Base-by-base conservation (phyloP, 176 grass and related monocot genomes). In the Lolium perenne region DNA sequence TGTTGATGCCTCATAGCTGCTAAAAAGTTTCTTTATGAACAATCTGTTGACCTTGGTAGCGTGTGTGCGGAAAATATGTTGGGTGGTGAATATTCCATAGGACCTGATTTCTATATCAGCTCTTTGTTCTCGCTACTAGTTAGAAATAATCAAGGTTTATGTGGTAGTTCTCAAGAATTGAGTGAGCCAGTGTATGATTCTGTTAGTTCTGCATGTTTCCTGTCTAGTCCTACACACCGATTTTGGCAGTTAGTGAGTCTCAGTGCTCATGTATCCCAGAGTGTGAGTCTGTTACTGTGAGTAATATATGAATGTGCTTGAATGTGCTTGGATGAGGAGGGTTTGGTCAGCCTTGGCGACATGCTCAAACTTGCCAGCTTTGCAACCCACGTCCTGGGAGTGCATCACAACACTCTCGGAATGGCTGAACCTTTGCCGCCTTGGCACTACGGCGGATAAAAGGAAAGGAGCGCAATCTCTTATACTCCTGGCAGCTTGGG, bases 1-100 rank as follows among this genome's bases (percentile, higher is more conserved):
- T 59, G 69, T 80, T 73, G 88, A 89, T 87, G 85, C 82, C 9
- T 84, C 94, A 18, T 89, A 94, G 71, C 57, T 87, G 77, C 88
- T 94, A 61, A 94, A 96, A 94, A 74, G 71, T 15, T 73, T 25
- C 81, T 75, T 43, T 53, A 10, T 7, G 5, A 90, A 71, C 23
- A 11, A 41, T 71, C 16, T 77, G n/a, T 64, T 84, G 29, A 56
- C 73, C 8, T 91, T 79, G 2, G 16, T 38, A 79, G 65, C 51
- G 2, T 65, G 6, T 83, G 57, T 73, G 17, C 20, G 38, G 65
- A 86, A 80, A 10, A 51, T 65, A 18, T 15, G 40, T 17, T 85
- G 71, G 10, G 10, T 16, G n/a, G 29, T 10, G 65, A 23, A 22
- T 23, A 51, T 64, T 74, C 78, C n/a, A n/a, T 78, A 79, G 29